These are phyloP conservation scores for Kandelia obovata DNA, from an alignment of 345 rosid species.

Conservation along the genomic window DNA sequence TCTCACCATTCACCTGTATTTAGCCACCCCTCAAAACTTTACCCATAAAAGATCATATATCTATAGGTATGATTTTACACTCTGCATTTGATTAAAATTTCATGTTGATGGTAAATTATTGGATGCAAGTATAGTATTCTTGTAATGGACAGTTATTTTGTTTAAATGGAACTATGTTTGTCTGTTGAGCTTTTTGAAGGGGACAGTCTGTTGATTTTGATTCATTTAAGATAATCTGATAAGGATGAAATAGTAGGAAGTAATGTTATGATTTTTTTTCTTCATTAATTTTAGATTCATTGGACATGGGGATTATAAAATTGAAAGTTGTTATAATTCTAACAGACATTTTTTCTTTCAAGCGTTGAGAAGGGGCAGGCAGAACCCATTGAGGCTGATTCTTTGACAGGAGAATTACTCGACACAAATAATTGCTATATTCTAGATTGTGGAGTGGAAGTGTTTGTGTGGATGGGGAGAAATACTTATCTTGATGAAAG, in stretches of 20 bases:
- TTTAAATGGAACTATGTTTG: no score
- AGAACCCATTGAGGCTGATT: conserved; percentile 59
- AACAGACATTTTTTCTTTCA: conserved; percentile 32
- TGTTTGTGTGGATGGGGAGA: conserved; percentile 96
- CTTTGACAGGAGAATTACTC: conserved; percentile 68
- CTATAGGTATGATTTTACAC: conserved; percentile 2
- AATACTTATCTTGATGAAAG: conserved; percentile 79
- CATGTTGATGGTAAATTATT: not conserved
- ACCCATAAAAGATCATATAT: not conserved
- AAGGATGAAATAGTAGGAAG: not conserved
- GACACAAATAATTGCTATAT: conserved; percentile 81
- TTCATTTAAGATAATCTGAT: no score
- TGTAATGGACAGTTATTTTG: no score
- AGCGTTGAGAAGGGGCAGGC: conserved; percentile 89
- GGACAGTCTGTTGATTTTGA: no score
- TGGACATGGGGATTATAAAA: not conserved
- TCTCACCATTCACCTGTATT: no score
- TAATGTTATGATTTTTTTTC: not conserved
- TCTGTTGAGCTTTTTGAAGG: no score
- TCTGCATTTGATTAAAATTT: not conserved
- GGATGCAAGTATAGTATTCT: no score
- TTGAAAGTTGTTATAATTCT: conserved; percentile 17
- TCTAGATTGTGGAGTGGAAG: conserved; percentile 76
- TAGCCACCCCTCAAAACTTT: not conserved
- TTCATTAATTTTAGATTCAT: not conserved